Evolutionary conservation across 2,329 filamentous ascomycete genomes (phyloP), one percentile per base, ranked within the genome.

Genomic region (Fusarium nodosum): DNA sequence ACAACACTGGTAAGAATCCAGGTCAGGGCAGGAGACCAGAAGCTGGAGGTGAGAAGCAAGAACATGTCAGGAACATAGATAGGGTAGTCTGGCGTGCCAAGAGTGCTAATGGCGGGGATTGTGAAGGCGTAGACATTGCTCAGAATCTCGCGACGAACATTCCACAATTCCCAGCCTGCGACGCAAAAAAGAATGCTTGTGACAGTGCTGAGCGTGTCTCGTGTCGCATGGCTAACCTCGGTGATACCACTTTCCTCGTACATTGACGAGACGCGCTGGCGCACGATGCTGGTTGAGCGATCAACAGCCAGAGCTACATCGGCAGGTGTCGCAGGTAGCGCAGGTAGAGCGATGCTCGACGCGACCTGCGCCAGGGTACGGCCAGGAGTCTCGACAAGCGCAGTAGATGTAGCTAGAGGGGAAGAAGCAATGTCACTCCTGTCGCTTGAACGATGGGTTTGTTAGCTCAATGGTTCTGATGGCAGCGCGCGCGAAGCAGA

Each of bases 31-130:
- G 94, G 91, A 1, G 88, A 90, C 95, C 95, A 98, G 85, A 97
- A 98, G 28, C 87, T 86, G 39, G 86, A 82, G 2, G 91, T 92
- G 38, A 97, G 80, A 11, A 97, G 82, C 31, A 91, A 80, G 79
- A 96, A 97, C 72, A 97, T 83, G 79, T 98, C 93, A 1, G 94
- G 93, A 22, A 96, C 80, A 73, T 88, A 86, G 66, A 97, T 83
- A 4, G 88, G 82, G 68, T 88, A 84, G 65, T 88, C 86, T 9
- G 83, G 81, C 16, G 87, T 87, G 59, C 85, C 83, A 24, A 93
- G 78, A 22, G 83, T 78, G 15, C 79, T 71, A 56, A 91, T 78
- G 31, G 89, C 85, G 7, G 93, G 92, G 52, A 94, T 84, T 61
- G 91, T 91, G 77, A 94, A 91, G 65, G 91, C 87, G 77, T 91